Evolutionary conservation across 345 rosid species (phyloP), one percentile per base, ranked within the genome.

Genomic region (Durio zibethinus): DNA sequence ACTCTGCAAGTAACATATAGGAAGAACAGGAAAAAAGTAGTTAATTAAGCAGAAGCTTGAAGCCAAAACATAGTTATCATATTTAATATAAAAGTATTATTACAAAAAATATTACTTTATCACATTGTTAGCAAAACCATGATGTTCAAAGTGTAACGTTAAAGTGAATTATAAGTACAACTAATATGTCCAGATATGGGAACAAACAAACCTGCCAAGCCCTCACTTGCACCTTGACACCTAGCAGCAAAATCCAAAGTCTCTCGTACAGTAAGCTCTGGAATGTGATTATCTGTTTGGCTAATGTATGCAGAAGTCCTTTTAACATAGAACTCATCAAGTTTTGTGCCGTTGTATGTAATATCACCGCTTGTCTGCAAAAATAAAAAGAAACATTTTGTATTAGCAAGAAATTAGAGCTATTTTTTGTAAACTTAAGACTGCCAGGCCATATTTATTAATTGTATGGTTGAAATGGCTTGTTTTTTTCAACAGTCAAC

Each of bases 201-300:
- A 73, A 57, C 5, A 35, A 78, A 79, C 80, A 4, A 77, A 90
- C 97, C 97, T 87, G 91, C 94, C 82, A 90, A 90, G 73, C 90
- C 89, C 80, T 90, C 92, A 60, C 83, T 93, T 80, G 95, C 93
- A 21, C 98, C 98, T 79, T 94, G 95, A 80, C 93, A 94, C 80
- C 95, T 82, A 54, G 98, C 97, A 57, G 97, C 97, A 77, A 93
- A 94, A 89, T 94, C 98, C 21, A 94, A 85, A 8, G 97, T 94
- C 85, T 94, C 98, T 59, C 97, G 87, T n/a, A 94, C 98, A 53
- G 97, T 94, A 61, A 91, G 88, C 80, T 94, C 97, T 8, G 92
- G 93, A 73, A 91, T 88, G 86, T 94, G 99, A 74, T 88, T 88
- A 80, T 93, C 99, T 15, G 94, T 93, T 85, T 93, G 99, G 80